phyloP scores from a whole-genome alignment of 768 basidiomycete genomes.

The Agaricus blazei region DNA sequence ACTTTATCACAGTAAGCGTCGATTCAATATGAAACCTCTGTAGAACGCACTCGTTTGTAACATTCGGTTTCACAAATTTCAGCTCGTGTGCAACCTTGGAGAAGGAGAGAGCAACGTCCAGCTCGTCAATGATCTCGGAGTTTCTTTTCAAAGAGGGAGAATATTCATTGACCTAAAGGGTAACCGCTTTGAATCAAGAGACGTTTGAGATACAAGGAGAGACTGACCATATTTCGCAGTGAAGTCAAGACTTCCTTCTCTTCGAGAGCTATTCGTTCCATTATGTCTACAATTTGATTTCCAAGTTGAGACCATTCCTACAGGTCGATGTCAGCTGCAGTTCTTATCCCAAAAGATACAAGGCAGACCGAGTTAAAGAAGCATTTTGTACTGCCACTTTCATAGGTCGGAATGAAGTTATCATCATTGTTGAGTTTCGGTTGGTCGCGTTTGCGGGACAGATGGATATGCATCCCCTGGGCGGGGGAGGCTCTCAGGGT shows the following conservation, averaged over 20 bases:
- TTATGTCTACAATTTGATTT: constrained; percentile 56
- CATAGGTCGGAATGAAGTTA: constrained; percentile 54
- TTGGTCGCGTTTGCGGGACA: constrained; percentile 63
- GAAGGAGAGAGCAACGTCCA: constrained; percentile 82
- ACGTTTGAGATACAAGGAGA: neutral
- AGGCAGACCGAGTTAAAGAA: constrained; percentile 59
- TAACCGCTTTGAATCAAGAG: neutral
- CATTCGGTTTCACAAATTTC: constrained; percentile 64
- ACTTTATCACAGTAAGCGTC: constrained; percentile 29
- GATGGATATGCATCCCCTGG: constrained; percentile 73
- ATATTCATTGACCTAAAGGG: constrained; percentile 54
- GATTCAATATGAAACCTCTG: neutral
- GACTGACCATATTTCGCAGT: constrained; percentile 58
- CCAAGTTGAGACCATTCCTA: constrained; percentile 78
- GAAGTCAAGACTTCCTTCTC: constrained; percentile 74
- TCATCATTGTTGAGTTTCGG: constrained; percentile 38
- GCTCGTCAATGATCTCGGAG: constrained; percentile 75
- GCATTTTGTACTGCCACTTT: constrained; percentile 59
- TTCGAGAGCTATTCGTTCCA: constrained; percentile 40
- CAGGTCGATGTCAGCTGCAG: neutral
- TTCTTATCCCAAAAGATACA: neutral
- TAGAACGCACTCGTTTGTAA: constrained; percentile 61
- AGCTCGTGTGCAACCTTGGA: constrained; percentile 76
- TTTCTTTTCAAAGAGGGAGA: constrained; percentile 61
- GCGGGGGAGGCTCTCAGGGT: constrained; percentile 64